A percentile compares a stretch with the other conserved stretches of the same genome.
Evolutionary conservation across 2,329 filamentous ascomycete genomes (phyloP).

Genomic region (Elsinoe batatas): DNA sequence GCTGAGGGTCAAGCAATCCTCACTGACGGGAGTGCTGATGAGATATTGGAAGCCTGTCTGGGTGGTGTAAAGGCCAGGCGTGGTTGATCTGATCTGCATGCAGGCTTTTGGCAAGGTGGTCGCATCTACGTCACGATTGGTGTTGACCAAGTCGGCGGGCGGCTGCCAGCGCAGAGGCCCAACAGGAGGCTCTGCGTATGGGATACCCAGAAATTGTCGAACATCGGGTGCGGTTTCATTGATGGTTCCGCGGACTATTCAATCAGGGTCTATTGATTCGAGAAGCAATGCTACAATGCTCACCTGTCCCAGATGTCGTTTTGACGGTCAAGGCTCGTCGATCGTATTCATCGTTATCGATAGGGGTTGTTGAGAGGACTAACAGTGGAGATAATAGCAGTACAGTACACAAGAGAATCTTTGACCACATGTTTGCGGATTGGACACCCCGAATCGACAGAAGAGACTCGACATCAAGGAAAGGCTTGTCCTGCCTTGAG

Average conservation of each 20-base stretch:
- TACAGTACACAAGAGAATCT: background rate
- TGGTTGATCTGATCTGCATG: background rate
- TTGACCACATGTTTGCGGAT: background rate
- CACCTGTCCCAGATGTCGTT: background rate
- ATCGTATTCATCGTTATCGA: background rate
- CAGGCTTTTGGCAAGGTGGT: background rate
- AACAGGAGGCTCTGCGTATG: conserved; percentile 21
- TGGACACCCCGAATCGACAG: background rate
- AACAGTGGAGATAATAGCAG: background rate
- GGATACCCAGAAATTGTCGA: conserved; percentile 21
- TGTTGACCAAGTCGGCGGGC: conserved; percentile 10
- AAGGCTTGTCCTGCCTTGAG: background rate
- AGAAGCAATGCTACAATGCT: background rate
- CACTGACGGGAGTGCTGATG: conserved; percentile 12
- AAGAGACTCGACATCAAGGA: background rate
- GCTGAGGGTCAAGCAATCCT: conserved; percentile 31
- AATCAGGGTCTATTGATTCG: background rate
- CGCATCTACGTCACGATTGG: background rate
- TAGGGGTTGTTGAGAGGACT: background rate
- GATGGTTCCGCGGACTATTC: conserved; percentile 12
- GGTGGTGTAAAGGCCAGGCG: background rate
- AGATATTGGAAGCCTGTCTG: background rate
- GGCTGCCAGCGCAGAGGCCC: conserved; percentile 20
- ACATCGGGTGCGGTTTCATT: conserved; percentile 14
- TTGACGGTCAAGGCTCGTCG: background rate